These are phyloP conservation scores for Fusarium tricinctum DNA, from an alignment of 2,329 filamentous ascomycete genomes.

Conservation along the genomic window DNA sequence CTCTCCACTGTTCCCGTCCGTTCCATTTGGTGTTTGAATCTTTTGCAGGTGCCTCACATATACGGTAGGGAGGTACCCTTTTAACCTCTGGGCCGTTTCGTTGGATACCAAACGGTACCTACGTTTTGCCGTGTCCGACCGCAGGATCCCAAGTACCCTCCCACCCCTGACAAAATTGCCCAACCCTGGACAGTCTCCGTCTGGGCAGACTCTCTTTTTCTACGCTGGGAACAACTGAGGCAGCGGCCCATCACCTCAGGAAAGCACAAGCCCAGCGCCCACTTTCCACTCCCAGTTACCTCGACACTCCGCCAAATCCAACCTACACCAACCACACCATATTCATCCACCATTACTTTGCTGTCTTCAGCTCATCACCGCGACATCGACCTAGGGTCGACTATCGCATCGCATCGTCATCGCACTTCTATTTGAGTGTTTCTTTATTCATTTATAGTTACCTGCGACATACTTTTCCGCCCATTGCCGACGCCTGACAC, in stretches of 20 bases:
- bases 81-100: conserved; percentile 27
- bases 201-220: conserved; percentile 34
- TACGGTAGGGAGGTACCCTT: conserved; percentile 38
- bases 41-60: conserved; percentile 32
- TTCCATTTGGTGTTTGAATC: conserved; percentile 35
- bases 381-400: conserved; percentile 43
- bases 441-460: conserved; percentile 23
- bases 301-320: conserved; percentile 46
- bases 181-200: conserved; percentile 32
- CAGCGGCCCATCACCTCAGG: conserved; percentile 38
- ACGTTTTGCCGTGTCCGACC: conserved; percentile 6
- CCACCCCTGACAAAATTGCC: conserved; percentile 37
- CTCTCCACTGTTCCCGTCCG: conserved; percentile 38
- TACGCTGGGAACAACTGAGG: conserved; percentile 33
- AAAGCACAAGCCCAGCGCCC: conserved; percentile 45
- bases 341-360: conserved; percentile 37
- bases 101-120: conserved; percentile 29
- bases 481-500: conserved; percentile 41
- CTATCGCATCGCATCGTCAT: conserved; percentile 43
- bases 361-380: conserved; percentile 44
- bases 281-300: conserved; percentile 48
- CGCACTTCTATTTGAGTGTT: conserved; percentile 12
- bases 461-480: conserved; percentile 30
- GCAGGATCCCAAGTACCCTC: conserved; percentile 37
- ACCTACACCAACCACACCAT: conserved; percentile 47